Evolutionary conservation across 805 yeast genomes (phyloP).

Genomic region (Candida chilensis): DNA sequence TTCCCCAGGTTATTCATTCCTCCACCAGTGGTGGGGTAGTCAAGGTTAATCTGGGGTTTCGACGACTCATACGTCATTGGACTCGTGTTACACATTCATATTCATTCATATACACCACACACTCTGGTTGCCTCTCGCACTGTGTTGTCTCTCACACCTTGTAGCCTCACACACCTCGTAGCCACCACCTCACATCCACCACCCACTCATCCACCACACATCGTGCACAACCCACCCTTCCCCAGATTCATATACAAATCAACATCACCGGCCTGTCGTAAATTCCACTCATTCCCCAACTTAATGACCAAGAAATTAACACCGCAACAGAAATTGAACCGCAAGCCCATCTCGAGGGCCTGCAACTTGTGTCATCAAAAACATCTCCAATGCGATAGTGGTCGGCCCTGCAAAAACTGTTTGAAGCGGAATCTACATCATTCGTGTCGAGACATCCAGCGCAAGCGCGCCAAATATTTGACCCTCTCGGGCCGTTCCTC

Average conservation of each 20-base stretch:
- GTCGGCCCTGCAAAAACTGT: slow-evolving; percentile 69
- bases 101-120: too few relatives aligned
- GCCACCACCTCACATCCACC: too few relatives aligned
- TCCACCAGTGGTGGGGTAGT: too few relatives aligned
- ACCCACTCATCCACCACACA: slow-evolving; percentile 2
- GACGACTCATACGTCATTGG: too few relatives aligned
- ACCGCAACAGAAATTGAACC: slow-evolving; percentile 35
- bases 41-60: too few relatives aligned
- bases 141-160: too few relatives aligned
- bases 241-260: too few relatives aligned
- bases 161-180: too few relatives aligned
- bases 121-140: too few relatives aligned
- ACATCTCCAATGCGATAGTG: slow-evolving; percentile 64
- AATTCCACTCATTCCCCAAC: not conserved
- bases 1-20: too few relatives aligned
- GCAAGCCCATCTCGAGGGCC: slow-evolving; percentile 62
- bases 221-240: slow-evolving; percentile 1
- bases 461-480: slow-evolving; percentile 40
- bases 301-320: slow-evolving; percentile 57
- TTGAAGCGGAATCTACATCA: slow-evolving; percentile 47
- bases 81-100: too few relatives aligned
- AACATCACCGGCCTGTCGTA: too few relatives aligned
- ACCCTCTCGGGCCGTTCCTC: slow-evolving; percentile 2
- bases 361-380: slow-evolving; percentile 67
- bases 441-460: slow-evolving; percentile 46